A percentile compares a stretch with the other conserved stretches of the same genome.
Evolutionary conservation across 345 rosid genomes (phyloP).

Genomic region (Brassica rapa): DNA sequence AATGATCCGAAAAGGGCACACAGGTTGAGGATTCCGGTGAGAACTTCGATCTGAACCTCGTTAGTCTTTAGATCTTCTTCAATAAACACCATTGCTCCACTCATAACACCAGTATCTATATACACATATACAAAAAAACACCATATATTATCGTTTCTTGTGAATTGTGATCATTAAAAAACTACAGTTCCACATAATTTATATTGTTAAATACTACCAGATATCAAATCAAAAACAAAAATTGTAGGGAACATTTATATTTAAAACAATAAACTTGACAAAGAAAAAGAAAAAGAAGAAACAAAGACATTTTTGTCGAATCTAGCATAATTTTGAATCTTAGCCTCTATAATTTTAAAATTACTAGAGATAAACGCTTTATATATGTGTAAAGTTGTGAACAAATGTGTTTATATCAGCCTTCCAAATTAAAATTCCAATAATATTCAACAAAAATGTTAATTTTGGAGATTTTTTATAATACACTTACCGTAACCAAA

Average conservation of each 20-base stretch:
- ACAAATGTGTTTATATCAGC: neutral
- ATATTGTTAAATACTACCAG: neutral
- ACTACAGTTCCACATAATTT: neutral
- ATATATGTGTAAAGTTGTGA: neutral
- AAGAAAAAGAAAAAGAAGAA: neutral
- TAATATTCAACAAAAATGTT: neutral
- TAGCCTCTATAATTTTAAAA: neutral
- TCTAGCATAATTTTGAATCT: neutral
- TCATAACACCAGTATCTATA: conserved; percentile 94
- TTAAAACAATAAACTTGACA: neutral
- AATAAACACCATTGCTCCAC: conserved; percentile 93
- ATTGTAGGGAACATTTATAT: neutral
- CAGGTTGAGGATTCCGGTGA: conserved; percentile 77
- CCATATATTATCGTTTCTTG: neutral
- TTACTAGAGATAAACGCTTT: neutral
- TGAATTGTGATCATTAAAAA: neutral
- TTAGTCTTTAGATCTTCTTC: conserved; percentile 71
- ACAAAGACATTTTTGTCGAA: neutral
- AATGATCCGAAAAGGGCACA: conserved; percentile 78
- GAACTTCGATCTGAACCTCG: conserved; percentile 67
- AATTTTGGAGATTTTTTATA: neutral
- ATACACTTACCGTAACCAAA: conserved; percentile 72
- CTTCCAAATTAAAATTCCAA: neutral
- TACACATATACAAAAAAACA: neutral
- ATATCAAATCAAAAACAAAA: neutral